These are phyloP conservation scores for Lojkania enalia DNA, from an alignment of 2,329 filamentous ascomycete species.

Conservation along the genomic window DNA sequence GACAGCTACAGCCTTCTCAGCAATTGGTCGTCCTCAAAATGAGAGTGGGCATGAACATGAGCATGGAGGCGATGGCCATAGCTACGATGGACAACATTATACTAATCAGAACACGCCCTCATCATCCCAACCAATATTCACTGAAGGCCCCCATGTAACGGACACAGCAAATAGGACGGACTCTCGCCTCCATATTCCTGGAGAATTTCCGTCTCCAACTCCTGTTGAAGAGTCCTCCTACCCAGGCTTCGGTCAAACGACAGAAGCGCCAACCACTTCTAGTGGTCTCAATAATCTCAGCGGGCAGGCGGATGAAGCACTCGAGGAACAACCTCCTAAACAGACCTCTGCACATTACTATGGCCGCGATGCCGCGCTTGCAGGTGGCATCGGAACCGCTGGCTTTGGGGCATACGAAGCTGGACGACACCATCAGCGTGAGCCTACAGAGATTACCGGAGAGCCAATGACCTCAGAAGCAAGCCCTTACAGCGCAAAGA, in stretches of 20 bases:
- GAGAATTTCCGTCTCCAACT: slow-evolving; percentile 37
- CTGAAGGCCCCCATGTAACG: slow-evolving; percentile 32
- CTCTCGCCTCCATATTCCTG: slow-evolving; percentile 40
- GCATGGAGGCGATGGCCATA: slow-evolving; percentile 22
- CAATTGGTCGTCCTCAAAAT: neutral
- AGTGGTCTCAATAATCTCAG: neutral
- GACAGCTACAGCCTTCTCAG: slow-evolving; percentile 6
- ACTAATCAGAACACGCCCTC: slow-evolving; percentile 8
- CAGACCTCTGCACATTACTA: slow-evolving; percentile 25
- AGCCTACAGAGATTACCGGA: neutral
- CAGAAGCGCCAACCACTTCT: slow-evolving; percentile 8
- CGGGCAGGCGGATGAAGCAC: neutral
- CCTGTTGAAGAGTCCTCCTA: slow-evolving; percentile 30
- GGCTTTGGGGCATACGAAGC: slow-evolving; percentile 10
- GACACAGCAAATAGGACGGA: slow-evolving; percentile 39
- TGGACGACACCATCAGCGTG: slow-evolving; percentile 15
- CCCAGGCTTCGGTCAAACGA: slow-evolving; percentile 23
- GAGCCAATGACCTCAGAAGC: neutral
- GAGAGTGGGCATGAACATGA: neutral
- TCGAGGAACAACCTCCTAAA: slow-evolving; percentile 3
- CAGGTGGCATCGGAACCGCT: slow-evolving; percentile 12
- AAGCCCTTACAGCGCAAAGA: slow-evolving; percentile 17
- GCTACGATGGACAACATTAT: slow-evolving; percentile 27
- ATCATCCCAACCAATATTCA: slow-evolving; percentile 15
- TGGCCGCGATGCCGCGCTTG: slow-evolving; percentile 30